Base-by-base conservation (phyloP, 345 rosid species). In the Streptanthus diversifolius region DNA sequence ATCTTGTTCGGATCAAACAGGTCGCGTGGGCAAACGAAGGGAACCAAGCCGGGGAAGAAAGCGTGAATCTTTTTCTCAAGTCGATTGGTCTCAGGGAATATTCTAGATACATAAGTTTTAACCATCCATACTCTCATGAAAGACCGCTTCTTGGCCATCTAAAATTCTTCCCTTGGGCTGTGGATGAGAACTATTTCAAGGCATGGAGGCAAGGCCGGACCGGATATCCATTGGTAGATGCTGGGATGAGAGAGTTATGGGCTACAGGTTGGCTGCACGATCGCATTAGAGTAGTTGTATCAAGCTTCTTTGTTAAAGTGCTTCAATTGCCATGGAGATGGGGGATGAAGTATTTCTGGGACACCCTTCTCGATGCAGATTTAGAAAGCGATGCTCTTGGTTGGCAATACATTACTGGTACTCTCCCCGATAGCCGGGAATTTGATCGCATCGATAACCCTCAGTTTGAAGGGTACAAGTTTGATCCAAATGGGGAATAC, bases 301-400 rank as follows among this genome's bases (percentile, higher is more conserved):
- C 98, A 45, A 93, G 98, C 80, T 93, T 93, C 85, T 93, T 93
- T 70, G 99, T 93, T 45, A 93, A 93, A 82, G 96, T 93, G 76
- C 81, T 93, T 57, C 97, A 89, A 76, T 89, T 93, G 77, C 99
- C 99, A 0, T 93, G 98, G 98, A 74, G 95, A 82, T 93, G 98
- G 98, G 98, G 98, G 41, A 93, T 93, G 98, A 93, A 93, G 82
- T 93, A 93, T 72, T 93, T 91, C 79, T 93, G 98, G 98, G 98
- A 93, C 78, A 93, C 97, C 56, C 90, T 93, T 52, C 82, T 93
- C 57, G 98, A 93, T 79, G 97, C 98, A 0, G 98, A 93, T 78
- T 81, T 93, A 71, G 98, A 93, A 72, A 93, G 98, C 14, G 98
- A 93, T 75, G 88, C 97, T 63, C 97, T 93, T 56, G 99, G 99